Percentiles rank a stretch among this genome's conserved stretches.
Conservation (phyloP, 768 basidiomycete species). For the Lanmaoa rubissima region DNA sequence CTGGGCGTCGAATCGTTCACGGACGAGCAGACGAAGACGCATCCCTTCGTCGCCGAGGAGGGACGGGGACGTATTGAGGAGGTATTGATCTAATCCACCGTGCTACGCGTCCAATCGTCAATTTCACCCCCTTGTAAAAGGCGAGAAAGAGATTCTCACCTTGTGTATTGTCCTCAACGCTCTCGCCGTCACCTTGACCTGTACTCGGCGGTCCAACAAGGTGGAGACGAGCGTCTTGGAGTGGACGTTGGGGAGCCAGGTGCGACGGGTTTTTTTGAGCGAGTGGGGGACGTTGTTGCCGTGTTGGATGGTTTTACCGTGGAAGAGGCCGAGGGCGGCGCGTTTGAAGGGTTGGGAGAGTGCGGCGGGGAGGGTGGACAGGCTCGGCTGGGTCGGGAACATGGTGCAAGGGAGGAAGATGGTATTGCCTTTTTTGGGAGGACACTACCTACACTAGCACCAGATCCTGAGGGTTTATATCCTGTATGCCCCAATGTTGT, state of each 20-base stretch:
- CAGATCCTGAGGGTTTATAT: too few species aligned
- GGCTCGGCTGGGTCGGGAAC: conserved; percentile 20
- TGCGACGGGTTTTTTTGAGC: conserved; percentile 80
- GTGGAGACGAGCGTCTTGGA: conserved; percentile 71
- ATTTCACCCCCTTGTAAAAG: not conserved
- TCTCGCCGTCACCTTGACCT: conserved; percentile 70
- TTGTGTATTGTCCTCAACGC: conserved; percentile 84
- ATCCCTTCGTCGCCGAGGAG: conserved; percentile 41
- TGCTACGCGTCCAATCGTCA: conserved; percentile 36
- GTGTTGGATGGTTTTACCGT: conserved; percentile 74
- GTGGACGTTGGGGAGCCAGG: conserved; percentile 89
- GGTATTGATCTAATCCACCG: conserved; percentile 71
- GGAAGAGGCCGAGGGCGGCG: conserved; percentile 76
- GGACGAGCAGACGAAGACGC: conserved; percentile 44
- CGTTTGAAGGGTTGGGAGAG: conserved; percentile 78
- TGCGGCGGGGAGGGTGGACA: conserved; percentile 24
- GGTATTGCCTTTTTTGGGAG: conserved; percentile 4
- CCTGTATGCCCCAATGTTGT: too few species aligned
- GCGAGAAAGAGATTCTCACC: conserved; percentile 29
- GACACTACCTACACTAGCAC: too few species aligned
- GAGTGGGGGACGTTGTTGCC: conserved; percentile 92
- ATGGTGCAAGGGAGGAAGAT: conserved; percentile 5
- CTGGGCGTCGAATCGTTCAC: conserved; percentile 29
- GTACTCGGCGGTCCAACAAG: conserved; percentile 52
- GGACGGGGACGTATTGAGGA: conserved; percentile 45